Evolutionary conservation across 2,329 filamentous ascomycete species (phyloP), one percentile per base, ranked within the genome.

Genomic region (Cladosporium halotolerans): DNA sequence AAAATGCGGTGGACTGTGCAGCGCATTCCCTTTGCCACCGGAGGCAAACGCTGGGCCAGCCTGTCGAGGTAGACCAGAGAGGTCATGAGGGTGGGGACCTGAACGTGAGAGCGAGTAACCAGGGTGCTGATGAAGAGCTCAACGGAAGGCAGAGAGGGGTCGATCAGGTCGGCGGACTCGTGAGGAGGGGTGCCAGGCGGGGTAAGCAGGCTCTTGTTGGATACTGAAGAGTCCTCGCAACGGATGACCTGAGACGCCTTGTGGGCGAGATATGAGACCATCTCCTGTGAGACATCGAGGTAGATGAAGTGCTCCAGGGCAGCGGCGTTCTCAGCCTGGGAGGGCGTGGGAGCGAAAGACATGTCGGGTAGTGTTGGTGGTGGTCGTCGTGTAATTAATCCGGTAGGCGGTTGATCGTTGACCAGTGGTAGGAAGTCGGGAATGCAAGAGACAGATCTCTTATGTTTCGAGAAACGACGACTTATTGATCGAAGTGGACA

Each of bases 1-100:
- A 99, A 97, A 79, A 99, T 97, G 65, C 93, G 87, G 77, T 99
- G 93, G 44, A 92, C 89, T 19, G 93, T 97, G 79, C 93, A 97
- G 64, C 88, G 85, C 74, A 97, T 89, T 60, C 93, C 93, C 75
- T 96, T 96, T 63, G 93, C 92, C 68, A 96, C 90, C 55, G 92
- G 88, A 61, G 95, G 92, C 28, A 99, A 83, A 62, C 88, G 85
- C 48, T 85, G 80, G 73, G 86, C 88, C 66, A 99, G 81, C 57
- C 91, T 83, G 66, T 81, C 83, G 54, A 99, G 85, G 78, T 96
- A 99, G 70, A 97, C 90, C 39, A 99, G 81, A 7, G 91, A 91
- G 34, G 89, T 92, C 93, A 99, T 97, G 62, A 99, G 81, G 7
- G 93, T 99, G 10, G 93, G 89, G 50, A 96, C 91, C 77, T 97